Evolutionary conservation across 805 yeast species (phyloP), one percentile per base, ranked within the genome.

Genomic region (Torulaspora indica): DNA sequence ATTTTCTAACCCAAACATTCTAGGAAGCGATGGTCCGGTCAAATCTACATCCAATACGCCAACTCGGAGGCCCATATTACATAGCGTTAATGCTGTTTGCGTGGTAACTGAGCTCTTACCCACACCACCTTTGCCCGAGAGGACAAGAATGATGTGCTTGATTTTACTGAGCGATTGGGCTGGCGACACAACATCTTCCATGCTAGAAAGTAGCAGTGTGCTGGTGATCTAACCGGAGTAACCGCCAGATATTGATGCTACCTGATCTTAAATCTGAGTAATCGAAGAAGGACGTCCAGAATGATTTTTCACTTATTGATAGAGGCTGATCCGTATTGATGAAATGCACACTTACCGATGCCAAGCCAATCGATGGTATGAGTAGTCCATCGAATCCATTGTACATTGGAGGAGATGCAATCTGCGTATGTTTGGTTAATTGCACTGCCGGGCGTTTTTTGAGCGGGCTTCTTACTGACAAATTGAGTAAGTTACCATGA

Each of bases 111-210:
- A 88, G 9, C 96, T 88, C 62, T 93, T 93, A 1, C 98, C 98
- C 1, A 93, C 98, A 18, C 98, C 97, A 23, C 97, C 97, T 64
- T 89, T 89, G 1, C 97, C 99, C 0, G 96, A 88, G 2, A 93
- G 76, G 8, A 93, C 81, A 28, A 93, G 72, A 3, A 89, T 61
- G 4, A 93, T 79, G 61, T 91, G 95, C 54, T 81, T 80, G 25
- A 91, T 82, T 40, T 75, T 69, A 15, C 66, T 56, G 17, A 77
- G 56, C 1, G 77, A 62, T 28, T 61, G 53, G 3, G 65, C 66
- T 9, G 63, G 53, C n/a, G 17, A 17, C 13, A 13, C 22, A 10
- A 28, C 38, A 8, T 25, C 46, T n/a, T 41, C 42, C 51, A 47
- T 43, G 14, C 17, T 24, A 14, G 13, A 8, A n/a, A 31, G 29